Conservation (phyloP, 2,329 filamentous ascomycete species). For the Zymoseptoria passerinii region DNA sequence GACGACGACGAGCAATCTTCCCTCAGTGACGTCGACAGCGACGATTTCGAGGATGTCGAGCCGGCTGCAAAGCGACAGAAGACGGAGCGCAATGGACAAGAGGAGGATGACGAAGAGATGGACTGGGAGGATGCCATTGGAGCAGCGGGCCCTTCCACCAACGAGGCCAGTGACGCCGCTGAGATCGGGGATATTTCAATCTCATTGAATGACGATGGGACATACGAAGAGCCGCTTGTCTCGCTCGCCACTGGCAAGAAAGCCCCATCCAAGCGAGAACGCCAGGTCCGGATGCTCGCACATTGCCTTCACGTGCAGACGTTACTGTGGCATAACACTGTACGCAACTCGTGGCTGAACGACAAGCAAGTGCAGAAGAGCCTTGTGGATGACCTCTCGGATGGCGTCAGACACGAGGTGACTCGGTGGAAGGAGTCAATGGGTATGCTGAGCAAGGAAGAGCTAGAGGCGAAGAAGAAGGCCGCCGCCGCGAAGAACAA, state of each 20-base stretch:
- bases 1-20: slow-evolving; percentile 32
- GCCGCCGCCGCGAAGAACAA: slow-evolving; percentile 29
- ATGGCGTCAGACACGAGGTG: slow-evolving; percentile 61
- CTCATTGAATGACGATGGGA: slow-evolving; percentile 32
- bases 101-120: slow-evolving; percentile 52
- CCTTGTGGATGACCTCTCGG: slow-evolving; percentile 64
- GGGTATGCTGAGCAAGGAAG: slow-evolving; percentile 42
- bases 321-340: slow-evolving; percentile 80
- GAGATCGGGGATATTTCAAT: slow-evolving; percentile 28
- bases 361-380: slow-evolving; percentile 67
- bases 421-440: slow-evolving; percentile 64
- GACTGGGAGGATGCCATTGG: slow-evolving; percentile 52
- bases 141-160: slow-evolving; percentile 4
- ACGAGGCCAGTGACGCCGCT: slow-evolving; percentile 13
- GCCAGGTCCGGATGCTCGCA: slow-evolving; percentile 65
- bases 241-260: slow-evolving; percentile 53
- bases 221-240: slow-evolving; percentile 32
- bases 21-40: slow-evolving; percentile 38
- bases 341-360: slow-evolving; percentile 77
- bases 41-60: slow-evolving; percentile 44
- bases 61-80: slow-evolving; percentile 37
- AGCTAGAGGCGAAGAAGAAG: slow-evolving; percentile 36
- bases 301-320: slow-evolving; percentile 86
- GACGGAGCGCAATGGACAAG: slow-evolving; percentile 39
- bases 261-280: slow-evolving; percentile 76